Evolutionary conservation across 2,329 filamentous ascomycete genomes (phyloP).

Genomic region (Cercospora canescens): DNA sequence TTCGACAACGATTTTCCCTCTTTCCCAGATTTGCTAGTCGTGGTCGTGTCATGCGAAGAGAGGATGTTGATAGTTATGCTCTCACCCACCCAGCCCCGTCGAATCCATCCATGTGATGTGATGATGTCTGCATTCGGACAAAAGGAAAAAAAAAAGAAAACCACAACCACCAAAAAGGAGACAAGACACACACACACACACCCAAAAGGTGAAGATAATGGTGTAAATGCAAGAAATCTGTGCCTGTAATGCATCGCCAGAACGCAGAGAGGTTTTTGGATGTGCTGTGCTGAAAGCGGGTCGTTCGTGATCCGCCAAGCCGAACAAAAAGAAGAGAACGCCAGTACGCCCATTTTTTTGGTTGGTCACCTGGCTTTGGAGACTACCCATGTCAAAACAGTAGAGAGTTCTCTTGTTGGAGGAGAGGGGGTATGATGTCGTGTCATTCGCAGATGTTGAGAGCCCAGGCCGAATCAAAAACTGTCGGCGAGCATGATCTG

Average conservation of each 20-base stretch:
- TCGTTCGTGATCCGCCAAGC: background rate
- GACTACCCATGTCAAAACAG: background rate
- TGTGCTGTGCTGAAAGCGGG: background rate
- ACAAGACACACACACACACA: too few relatives aligned
- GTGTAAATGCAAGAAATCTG: constrained; percentile 6
- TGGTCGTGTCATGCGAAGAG: too few relatives aligned
- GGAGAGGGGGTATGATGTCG: constrained; percentile 6
- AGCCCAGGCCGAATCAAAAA: background rate
- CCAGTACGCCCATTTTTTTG: background rate
- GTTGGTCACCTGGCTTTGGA: background rate
- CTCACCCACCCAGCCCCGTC: too few relatives aligned
- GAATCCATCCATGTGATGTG: too few relatives aligned
- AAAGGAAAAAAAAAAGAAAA: background rate
- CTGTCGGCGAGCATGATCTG: constrained; percentile 5
- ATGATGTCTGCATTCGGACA: background rate
- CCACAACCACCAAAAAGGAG: background rate
- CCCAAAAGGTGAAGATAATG: too few relatives aligned
- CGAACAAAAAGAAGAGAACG: background rate
- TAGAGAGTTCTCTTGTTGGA: background rate
- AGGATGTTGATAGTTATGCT: too few relatives aligned
- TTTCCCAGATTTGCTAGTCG: too few relatives aligned
- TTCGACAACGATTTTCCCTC: background rate
- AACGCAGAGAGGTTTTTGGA: constrained; percentile 6
- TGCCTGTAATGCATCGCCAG: constrained; percentile 9
- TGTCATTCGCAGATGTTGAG: constrained; percentile 2